Base-by-base conservation (phyloP, 805 yeast species). In the Blastobotrys chiropterorum region DNA sequence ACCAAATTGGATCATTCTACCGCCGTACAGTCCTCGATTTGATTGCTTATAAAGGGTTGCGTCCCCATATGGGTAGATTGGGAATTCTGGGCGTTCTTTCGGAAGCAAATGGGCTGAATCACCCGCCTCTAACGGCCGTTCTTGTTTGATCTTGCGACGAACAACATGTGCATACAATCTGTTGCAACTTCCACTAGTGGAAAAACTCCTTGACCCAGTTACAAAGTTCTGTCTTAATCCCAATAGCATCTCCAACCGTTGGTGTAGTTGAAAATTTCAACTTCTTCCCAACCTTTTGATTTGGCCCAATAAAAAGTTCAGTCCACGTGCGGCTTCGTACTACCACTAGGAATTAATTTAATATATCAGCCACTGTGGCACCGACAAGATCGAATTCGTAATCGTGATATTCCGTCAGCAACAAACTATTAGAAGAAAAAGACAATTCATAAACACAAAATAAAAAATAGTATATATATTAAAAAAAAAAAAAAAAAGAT, bases 1-100 rank as follows among this genome's bases (percentile, higher is more conserved):
- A 59, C 96, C 95, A 56, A 82, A 77, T 57, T 80, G 82, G 48
- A 87, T 79, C 63, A 84, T 85, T 51, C 86, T 80, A 14, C 97
- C 99, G 20, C 98, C 99, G 66, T 79, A 92, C 42, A 94, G 75
- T 3, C 98, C 99, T 48, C 83, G 72, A 67, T 92, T 88, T 59
- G 90, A 82, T 69, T 90, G 85, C 66, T 90, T 90, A 73, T 82
- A 92, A 55, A 81, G 76, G 49, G 73, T 70, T 2, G 97, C 77
- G 53, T 86, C 90, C 22, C 92, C 92, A 68, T 84, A 92, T 49
- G 86, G 83, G 65, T 86, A 86, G 7, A 75, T 82, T 8, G 94
- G 94, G 58, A 73, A 74, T 46, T 72, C 57, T 22, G 62, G 59
- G 26, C 65, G 68, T 53, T 70, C 66, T 41, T 66, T 66, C 26